A percentile compares a stretch with the other conserved stretches of the same genome.
Conservation (phyloP, 306 rosid species). For the Oxytropis ochrocephala region DNA sequence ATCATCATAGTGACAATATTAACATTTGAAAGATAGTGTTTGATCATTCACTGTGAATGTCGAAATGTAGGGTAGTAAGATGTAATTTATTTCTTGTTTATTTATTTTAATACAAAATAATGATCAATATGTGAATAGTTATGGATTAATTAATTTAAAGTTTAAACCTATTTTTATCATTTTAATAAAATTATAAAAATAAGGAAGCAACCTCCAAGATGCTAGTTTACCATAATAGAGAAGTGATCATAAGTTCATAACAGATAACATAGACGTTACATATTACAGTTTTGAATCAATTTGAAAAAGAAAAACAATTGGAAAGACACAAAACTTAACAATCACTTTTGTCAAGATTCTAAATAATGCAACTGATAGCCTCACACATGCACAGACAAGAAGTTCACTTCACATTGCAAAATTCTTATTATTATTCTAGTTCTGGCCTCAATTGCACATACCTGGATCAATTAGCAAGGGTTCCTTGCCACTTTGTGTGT, state of each 20-base stretch:
- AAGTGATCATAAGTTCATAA: too few species aligned
- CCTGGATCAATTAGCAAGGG: conserved; percentile 56
- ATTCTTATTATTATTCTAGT: neutral
- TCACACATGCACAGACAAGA: neutral
- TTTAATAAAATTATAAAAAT: neutral
- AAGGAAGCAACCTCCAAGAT: neutral
- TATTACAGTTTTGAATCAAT: neutral
- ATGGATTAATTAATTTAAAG: neutral
- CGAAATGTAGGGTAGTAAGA: neutral
- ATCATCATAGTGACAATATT: neutral
- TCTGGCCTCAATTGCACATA: conserved; percentile 17
- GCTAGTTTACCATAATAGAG: neutral
- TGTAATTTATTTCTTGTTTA: neutral
- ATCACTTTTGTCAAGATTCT: too few species aligned
- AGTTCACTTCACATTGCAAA: neutral
- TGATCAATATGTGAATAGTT: neutral
- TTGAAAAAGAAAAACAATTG: neutral
- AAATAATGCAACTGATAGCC: neutral
- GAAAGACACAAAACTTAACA: too few species aligned
- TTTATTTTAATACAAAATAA: neutral
- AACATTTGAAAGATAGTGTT: neutral
- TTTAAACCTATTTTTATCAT: neutral
- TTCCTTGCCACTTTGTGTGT: conserved; percentile 32
- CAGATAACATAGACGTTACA: neutral
- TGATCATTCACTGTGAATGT: neutral